Percentiles rank a stretch among this genome's conserved stretches.
Conservation (phyloP, 192 early-diverging fungal species). For the Allomyces macrogynus region DNA sequence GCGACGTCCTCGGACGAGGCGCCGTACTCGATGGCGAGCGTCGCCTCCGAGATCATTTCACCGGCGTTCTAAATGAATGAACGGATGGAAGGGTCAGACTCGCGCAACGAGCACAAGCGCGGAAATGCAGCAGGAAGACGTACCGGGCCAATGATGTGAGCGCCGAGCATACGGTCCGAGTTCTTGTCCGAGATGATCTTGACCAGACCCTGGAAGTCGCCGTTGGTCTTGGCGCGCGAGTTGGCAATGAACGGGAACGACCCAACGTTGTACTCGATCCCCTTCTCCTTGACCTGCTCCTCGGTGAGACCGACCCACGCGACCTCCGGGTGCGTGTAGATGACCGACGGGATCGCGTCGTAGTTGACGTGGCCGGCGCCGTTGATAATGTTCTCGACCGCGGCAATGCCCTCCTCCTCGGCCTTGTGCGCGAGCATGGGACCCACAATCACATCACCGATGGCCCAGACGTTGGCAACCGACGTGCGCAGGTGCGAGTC, state of each 20-base stretch:
- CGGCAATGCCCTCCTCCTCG: conserved; percentile 97
- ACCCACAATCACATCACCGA: conserved; percentile 91
- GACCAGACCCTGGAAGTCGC: conserved; percentile 78
- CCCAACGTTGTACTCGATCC: conserved; percentile 73
- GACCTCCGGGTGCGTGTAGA: conserved; percentile 96
- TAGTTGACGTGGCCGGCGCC: conserved; percentile 99
- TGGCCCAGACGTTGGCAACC: conserved; percentile 71
- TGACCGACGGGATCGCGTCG: conserved; percentile 87
- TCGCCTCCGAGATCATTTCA: conserved; percentile 98
- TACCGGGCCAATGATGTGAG: conserved; percentile 89
- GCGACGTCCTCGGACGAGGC: conserved; percentile 96
- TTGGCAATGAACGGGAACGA: conserved; percentile 91
- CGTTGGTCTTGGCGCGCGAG: conserved; percentile 92
- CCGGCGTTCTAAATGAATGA: conserved; percentile 49
- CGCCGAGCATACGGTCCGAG: conserved; percentile 88
- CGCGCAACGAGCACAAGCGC: no score
- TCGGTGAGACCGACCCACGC: conserved; percentile 98
- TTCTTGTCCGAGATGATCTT: conserved; percentile 92
- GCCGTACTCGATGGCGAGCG: conserved; percentile 92
- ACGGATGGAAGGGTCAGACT: background rate
- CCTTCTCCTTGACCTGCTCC: conserved; percentile 70
- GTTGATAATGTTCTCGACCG: conserved; percentile 72
- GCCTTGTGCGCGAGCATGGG: conserved; percentile 99
- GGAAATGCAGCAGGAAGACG: background rate
- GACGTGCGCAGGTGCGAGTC: conserved; percentile 72